Percentiles rank a stretch among this genome's conserved stretches.
Evolutionary conservation across 208 protist genomes (phyloP).

Genomic region (Trypanosoma mega): DNA sequence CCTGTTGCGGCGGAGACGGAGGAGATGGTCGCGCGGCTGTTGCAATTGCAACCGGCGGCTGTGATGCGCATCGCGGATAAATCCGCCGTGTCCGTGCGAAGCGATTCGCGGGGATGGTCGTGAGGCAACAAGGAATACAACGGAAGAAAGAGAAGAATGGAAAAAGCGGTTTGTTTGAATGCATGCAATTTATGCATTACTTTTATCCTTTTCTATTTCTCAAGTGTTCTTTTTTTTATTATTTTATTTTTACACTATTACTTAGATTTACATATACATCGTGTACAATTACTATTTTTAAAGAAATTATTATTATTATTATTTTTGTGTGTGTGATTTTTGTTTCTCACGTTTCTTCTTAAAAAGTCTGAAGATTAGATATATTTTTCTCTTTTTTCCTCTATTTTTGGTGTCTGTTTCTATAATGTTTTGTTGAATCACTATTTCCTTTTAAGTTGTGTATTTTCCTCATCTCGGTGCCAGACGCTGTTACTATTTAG

Average conservation of each 20-base stretch:
- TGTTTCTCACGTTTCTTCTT: background rate
- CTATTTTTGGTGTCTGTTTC: too few relatives aligned
- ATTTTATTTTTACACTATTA: too few relatives aligned
- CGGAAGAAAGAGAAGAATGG: background rate
- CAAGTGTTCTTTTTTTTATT: background rate
- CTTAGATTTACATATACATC: too few relatives aligned
- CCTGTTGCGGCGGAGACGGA: too few relatives aligned
- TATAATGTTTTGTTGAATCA: too few relatives aligned
- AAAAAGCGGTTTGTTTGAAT: background rate
- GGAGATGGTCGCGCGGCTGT: slow-evolving; percentile 20
- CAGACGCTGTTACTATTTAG: too few relatives aligned
- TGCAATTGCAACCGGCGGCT: slow-evolving; percentile 8
- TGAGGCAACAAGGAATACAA: background rate
- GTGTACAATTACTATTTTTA: too few relatives aligned
- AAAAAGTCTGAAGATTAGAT: too few relatives aligned
- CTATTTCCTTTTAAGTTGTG: too few relatives aligned
- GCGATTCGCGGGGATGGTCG: background rate
- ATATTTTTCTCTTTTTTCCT: too few relatives aligned
- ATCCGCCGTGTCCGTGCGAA: background rate
- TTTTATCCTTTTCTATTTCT: background rate
- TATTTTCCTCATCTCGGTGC: too few relatives aligned
- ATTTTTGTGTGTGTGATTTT: background rate
- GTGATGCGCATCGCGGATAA: background rate
- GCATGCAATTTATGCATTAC: background rate
- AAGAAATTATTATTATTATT: background rate